Conservation (phyloP, 116 monocot species). For the Trichopus zeylanicus region DNA sequence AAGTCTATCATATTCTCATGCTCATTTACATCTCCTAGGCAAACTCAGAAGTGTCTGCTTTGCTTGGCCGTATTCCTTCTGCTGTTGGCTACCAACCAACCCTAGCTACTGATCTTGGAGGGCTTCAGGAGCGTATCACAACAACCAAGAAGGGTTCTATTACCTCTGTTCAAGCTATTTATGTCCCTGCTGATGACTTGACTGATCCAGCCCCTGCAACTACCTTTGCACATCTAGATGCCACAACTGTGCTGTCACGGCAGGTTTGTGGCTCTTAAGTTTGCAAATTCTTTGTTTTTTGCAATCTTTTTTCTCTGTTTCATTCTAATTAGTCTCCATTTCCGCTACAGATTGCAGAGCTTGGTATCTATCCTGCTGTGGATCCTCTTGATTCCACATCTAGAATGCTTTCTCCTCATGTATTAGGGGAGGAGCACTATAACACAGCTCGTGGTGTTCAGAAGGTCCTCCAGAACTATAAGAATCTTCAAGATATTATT, state of each 20-base stretch:
- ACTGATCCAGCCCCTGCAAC: conserved; percentile 98
- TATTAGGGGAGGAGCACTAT: conserved; percentile 73
- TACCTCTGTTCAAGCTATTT: conserved; percentile 94
- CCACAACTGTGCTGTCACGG: conserved; percentile 88
- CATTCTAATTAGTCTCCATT: conserved; percentile 3
- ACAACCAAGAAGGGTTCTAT: conserved; percentile 96
- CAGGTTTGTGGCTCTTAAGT: conserved; percentile 36
- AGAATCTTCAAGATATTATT: conserved; percentile 89
- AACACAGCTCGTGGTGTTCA: conserved; percentile 84
- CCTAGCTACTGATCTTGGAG: conserved; percentile 95
- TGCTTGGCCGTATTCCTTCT: conserved; percentile 97
- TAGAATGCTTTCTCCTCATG: conserved; percentile 82
- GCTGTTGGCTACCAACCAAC: conserved; percentile 98
- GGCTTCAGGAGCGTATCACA: conserved; percentile 90
- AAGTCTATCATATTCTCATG: background rate
- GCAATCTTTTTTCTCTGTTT: background rate
- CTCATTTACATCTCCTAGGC: conserved; percentile 29
- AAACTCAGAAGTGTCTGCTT: conserved; percentile 95
- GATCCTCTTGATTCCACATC: conserved; percentile 89
- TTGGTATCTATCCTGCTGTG: conserved; percentile 84
- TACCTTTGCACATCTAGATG: conserved; percentile 97
- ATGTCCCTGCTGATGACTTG: conserved; percentile 98
- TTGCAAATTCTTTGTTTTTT: background rate
- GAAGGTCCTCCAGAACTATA: conserved; percentile 88
- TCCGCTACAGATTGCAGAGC: conserved; percentile 52